These are phyloP conservation scores for Dysphania ambrosioides DNA, from an alignment of 148 eudicot species.

Conservation along the genomic window DNA sequence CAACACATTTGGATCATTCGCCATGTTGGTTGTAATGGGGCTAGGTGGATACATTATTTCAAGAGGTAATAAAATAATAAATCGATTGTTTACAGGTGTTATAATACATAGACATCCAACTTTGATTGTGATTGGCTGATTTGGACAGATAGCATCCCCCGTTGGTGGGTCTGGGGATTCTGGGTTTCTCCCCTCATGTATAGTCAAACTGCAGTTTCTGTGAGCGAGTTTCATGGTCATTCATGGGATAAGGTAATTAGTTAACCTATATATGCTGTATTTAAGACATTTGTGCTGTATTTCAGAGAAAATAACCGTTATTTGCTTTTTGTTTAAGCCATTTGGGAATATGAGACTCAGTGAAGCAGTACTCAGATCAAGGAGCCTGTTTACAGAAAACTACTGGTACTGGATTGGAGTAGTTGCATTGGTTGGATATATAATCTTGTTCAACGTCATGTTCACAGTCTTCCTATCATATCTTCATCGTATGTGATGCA, in stretches of 20 bases:
- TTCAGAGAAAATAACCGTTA: not conserved
- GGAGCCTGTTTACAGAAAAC: slow-evolving; percentile 74
- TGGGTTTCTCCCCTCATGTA: slow-evolving; percentile 98
- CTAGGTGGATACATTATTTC: slow-evolving; percentile 93
- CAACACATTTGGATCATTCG: slow-evolving; percentile 98
- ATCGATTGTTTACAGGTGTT: not conserved
- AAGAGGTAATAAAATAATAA: slow-evolving; percentile 79
- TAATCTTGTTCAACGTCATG: slow-evolving; percentile 67
- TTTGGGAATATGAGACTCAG: slow-evolving; percentile 46
- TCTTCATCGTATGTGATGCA: slow-evolving; percentile 67
- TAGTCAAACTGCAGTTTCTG: slow-evolving; percentile 87
- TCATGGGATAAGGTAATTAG: slow-evolving; percentile 86
- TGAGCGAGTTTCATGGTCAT: slow-evolving; percentile 92
- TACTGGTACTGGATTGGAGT: slow-evolving; percentile 98
- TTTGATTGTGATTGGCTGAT: slow-evolving; percentile 10
- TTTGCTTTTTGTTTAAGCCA: slow-evolving; percentile 25
- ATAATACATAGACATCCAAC: not conserved
- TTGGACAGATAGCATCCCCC: slow-evolving; percentile 72
- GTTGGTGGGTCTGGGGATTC: slow-evolving; percentile 96
- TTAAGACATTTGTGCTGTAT: not conserved
- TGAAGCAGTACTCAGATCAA: slow-evolving; percentile 56
- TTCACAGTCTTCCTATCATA: slow-evolving; percentile 73
- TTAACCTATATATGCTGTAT: not conserved
- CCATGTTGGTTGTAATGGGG: slow-evolving; percentile 98
- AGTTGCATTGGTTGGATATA: slow-evolving; percentile 81